phyloP scores from a whole-genome alignment of 2,329 filamentous ascomycete species.

The Grosmannia clavigera region DNA sequence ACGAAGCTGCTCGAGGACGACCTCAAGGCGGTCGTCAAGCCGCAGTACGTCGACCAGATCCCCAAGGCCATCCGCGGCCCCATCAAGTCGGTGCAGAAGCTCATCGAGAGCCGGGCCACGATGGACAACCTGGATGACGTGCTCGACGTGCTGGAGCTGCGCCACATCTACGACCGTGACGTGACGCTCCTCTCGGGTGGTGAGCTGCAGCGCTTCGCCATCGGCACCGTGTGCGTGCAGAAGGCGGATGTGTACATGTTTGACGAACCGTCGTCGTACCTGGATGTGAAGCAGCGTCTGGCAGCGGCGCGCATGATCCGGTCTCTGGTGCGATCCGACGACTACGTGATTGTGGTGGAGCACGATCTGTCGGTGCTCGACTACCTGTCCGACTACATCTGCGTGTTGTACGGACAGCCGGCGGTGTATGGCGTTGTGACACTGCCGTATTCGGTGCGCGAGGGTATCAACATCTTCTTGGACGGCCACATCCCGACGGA shows the following conservation, averaged over 20 bases:
- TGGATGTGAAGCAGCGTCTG: constrained; percentile 98
- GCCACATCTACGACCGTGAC: constrained; percentile 77
- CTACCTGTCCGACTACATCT: constrained; percentile 97
- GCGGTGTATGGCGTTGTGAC: constrained; percentile 97
- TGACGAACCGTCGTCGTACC: constrained; percentile 95
- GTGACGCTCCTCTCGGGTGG: constrained; percentile 86
- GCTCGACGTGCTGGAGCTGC: constrained; percentile 53
- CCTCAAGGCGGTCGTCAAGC: constrained; percentile 95
- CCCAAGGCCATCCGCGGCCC: constrained; percentile 78
- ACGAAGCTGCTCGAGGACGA: constrained; percentile 96
- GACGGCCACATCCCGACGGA: constrained; percentile 94
- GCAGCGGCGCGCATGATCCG: constrained; percentile 87
- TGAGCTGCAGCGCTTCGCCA: constrained; percentile 95
- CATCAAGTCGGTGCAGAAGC: constrained; percentile 64
- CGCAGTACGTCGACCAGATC: constrained; percentile 98
- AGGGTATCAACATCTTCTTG: constrained; percentile 98
- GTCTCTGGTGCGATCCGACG: constrained; percentile 72
- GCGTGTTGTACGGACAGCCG: constrained; percentile 89
- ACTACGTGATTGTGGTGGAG: constrained; percentile 98
- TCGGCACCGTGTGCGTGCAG: constrained; percentile 90
- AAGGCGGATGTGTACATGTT: constrained; percentile 99
- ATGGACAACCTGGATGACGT: constrained; percentile 75
- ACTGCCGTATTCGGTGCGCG: constrained; percentile 85
- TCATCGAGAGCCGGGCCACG: constrained; percentile 65
- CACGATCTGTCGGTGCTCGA: constrained; percentile 98